Base-by-base conservation (phyloP, 768 basidiomycete genomes). In the Boletus bicolor region DNA sequence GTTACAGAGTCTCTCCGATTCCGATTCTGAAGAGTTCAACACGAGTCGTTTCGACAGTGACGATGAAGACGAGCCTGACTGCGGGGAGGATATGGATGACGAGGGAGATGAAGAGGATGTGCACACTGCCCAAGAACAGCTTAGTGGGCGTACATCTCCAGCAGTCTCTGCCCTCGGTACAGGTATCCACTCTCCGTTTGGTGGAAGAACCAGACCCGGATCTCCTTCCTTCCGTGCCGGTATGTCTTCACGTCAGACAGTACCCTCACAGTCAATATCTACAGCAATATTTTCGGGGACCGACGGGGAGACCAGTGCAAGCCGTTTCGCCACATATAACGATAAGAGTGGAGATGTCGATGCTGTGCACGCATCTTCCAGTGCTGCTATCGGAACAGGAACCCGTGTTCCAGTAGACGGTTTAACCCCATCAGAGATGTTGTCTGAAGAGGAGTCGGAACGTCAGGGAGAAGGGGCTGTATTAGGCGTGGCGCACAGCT, bases 71-170 rank as follows among this genome's bases (percentile, higher is more conserved):
- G 64, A 67, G 8, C 66, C 72, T 12, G 56, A 71, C 38, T 61
- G 61, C 42, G 73, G 72, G 42, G 67, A 68, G 9, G 68, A 68
- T n/a, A 3, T 19, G 6, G 68, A 69, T 26, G 67, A 66, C 44
- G 73, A 71, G 28, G 63, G 55, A 15, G 64, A 68, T 9, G 65
- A 68, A 48, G 63, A 55, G 21, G 62, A 68, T 7, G 58, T 55
- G 30, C 67, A 66, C 50, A 65, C 65, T 24, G 58, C 62, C 6
- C 58, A 58, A 36, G 66, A 68, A 45, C 54, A 54, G 12, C 34
- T 54, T n/a, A 69, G 60, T 43, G 67, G 65, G 3, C 67, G 65
- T 32, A 44, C 65, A 44, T 68, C 67, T 44, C 68, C 67, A 19
- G 65, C 63, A 3, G 55, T 65, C 32, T 69, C 65, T 37, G 60